These are phyloP conservation scores for Fusarium succisae DNA, from an alignment of 2,329 filamentous ascomycete species.

Conservation along the genomic window DNA sequence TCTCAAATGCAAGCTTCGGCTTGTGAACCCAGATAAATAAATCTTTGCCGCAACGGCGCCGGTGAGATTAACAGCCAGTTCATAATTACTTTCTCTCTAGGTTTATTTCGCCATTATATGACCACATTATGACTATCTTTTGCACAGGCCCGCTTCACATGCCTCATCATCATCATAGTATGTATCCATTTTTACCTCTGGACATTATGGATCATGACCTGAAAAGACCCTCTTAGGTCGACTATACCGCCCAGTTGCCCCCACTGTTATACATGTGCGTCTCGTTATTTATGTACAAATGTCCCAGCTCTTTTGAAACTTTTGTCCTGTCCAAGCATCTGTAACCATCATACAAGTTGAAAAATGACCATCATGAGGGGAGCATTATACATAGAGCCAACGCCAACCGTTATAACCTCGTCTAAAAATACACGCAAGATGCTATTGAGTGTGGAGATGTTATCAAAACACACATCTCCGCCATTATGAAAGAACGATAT, in stretches of 20 bases:
- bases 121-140: neutral
- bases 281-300: conserved; percentile 35
- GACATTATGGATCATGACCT: conserved; percentile 1
- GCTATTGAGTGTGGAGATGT: conserved; percentile 17
- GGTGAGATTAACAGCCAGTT: neutral
- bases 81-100: neutral
- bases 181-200: conserved; percentile 8
- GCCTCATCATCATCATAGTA: conserved; percentile 10
- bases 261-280: conserved; percentile 40
- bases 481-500: conserved; percentile 10
- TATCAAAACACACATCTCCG: neutral
- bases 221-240: conserved; percentile 1
- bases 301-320: conserved; percentile 33
- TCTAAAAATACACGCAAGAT: conserved; percentile 48
- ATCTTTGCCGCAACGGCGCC: neutral
- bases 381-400: conserved; percentile 56
- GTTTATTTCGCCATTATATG: neutral
- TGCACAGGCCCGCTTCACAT: neutral
- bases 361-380: conserved; percentile 53
- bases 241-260: neutral
- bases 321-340: conserved; percentile 34
- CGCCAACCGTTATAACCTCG: conserved; percentile 45
- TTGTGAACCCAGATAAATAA: neutral
- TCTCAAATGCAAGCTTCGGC: neutral
- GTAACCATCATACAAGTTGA: conserved; percentile 30